A percentile compares a stretch with the other conserved stretches of the same genome.
Conservation (phyloP, 2,329 filamentous ascomycete genomes). For the Pestalotiopsis fici region DNA sequence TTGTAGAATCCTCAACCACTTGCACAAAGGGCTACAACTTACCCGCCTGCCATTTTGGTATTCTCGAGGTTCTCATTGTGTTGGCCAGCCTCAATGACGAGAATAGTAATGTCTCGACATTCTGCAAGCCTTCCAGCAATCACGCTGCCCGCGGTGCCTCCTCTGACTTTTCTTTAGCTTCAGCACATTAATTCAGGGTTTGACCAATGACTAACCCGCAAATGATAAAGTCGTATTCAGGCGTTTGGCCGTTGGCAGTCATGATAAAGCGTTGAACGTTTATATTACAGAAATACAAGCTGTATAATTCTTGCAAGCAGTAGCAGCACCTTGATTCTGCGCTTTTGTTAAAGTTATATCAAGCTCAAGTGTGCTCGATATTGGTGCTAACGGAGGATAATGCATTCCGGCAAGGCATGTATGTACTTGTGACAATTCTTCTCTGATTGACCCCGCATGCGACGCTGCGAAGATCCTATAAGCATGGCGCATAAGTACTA, state of each 20-base stretch:
- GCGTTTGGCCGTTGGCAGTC: neutral
- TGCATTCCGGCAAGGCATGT: no score
- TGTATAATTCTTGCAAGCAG: no score
- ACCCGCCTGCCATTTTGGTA: slow-evolving; percentile 52
- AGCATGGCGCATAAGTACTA: neutral
- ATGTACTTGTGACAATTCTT: no score
- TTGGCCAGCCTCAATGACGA: slow-evolving; percentile 38
- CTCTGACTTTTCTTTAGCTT: slow-evolving; percentile 17
- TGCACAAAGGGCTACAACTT: slow-evolving; percentile 13
- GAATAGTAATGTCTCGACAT: slow-evolving; percentile 26
- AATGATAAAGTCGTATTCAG: slow-evolving; percentile 32
- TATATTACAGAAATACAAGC: neutral
- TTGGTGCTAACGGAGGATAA: neutral
- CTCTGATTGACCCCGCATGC: neutral
- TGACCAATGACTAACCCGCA: slow-evolving; percentile 29
- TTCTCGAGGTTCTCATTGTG: slow-evolving; percentile 46
- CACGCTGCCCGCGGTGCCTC: slow-evolving; percentile 38
- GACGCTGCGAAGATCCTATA: neutral
- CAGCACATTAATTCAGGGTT: neutral
- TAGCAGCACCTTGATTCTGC: no score
- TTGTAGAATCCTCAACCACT: neutral
- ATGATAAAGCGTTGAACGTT: neutral
- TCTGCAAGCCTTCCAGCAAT: slow-evolving; percentile 38
- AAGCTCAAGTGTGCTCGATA: neutral
- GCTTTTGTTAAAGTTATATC: no score